Evolutionary conservation across 139 green algal species (phyloP).

Genomic region (Chlorella sp.): DNA sequence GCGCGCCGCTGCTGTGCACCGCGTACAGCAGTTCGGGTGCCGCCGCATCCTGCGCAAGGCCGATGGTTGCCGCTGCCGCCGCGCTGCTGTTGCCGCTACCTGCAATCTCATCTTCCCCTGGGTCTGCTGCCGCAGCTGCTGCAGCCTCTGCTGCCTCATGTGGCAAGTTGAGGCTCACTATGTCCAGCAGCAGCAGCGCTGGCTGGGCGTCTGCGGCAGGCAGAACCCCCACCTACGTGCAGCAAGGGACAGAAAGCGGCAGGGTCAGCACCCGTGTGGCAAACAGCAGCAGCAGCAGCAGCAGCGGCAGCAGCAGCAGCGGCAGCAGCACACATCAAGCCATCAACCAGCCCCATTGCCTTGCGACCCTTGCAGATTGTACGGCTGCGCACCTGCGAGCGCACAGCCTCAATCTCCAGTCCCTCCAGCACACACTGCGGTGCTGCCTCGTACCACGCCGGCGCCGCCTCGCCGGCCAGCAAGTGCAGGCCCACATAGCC

Average conservation of each 20-base stretch:
- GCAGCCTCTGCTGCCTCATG: background rate
- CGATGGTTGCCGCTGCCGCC: background rate
- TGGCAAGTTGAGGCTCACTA: constrained; percentile 13
- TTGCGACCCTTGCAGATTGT: too few species aligned
- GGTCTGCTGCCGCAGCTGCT: background rate
- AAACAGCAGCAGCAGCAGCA: background rate
- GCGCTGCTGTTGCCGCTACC: background rate
- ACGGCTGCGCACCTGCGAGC: constrained; percentile 13
- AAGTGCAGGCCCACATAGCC: constrained; percentile 39
- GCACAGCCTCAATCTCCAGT: background rate
- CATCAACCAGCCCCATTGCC: too few species aligned
- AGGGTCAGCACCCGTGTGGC: too few species aligned
- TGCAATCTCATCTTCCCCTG: background rate
- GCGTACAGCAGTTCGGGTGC: constrained; percentile 44
- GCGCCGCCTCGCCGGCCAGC: constrained; percentile 36
- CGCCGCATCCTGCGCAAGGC: constrained; percentile 33
- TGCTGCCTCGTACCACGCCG: constrained; percentile 32
- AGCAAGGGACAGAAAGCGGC: background rate
- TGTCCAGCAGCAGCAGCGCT: constrained; percentile 38
- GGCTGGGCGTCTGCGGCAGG: background rate
- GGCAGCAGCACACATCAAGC: background rate
- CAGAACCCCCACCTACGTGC: background rate
- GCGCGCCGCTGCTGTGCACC: constrained; percentile 22
- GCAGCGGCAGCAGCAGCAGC: background rate
- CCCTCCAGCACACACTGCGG: constrained; percentile 42